phyloP scores from a whole-genome alignment of 2,329 filamentous ascomycete species.

The Verruconis gallopava region DNA sequence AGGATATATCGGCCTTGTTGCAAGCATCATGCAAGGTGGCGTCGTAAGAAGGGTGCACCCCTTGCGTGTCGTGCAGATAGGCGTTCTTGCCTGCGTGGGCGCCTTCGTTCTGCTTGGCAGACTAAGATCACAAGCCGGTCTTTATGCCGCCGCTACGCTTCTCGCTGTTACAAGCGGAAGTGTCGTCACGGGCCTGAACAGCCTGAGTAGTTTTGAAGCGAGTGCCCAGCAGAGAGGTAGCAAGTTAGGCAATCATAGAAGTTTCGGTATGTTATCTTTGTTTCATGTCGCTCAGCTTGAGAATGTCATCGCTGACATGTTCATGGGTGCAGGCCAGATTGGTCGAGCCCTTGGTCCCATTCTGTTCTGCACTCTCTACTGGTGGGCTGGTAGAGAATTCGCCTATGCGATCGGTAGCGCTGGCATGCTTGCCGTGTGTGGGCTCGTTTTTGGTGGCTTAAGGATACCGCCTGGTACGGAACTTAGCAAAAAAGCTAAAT shows the following conservation, averaged over 20 bases:
- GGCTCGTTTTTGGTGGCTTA: constrained; percentile 57
- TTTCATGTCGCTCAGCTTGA: background rate
- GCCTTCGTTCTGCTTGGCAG: constrained; percentile 71
- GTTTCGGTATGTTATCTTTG: constrained; percentile 33
- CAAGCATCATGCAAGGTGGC: constrained; percentile 86
- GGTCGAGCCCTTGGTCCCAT: constrained; percentile 78
- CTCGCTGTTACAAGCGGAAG: constrained; percentile 86
- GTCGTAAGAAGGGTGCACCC: constrained; percentile 77
- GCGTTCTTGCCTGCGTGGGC: constrained; percentile 61
- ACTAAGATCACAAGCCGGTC: constrained; percentile 50
- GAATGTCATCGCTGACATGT: background rate
- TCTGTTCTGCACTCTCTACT: constrained; percentile 89
- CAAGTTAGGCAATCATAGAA: constrained; percentile 72
- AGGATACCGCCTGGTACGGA: constrained; percentile 28
- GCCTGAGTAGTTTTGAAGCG: constrained; percentile 82
- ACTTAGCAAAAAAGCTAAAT: constrained; percentile 2
- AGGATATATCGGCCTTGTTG: constrained; percentile 81
- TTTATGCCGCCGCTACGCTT: constrained; percentile 73
- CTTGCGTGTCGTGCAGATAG: constrained; percentile 63
- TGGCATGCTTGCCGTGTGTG: constrained; percentile 64
- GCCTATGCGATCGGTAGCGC: constrained; percentile 72
- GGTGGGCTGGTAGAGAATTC: constrained; percentile 86
- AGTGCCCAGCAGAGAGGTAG: constrained; percentile 65
- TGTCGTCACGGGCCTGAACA: constrained; percentile 87
- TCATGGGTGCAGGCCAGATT: constrained; percentile 55